phyloP scores from a whole-genome alignment of 225 moss, liverwort and hornwort species.

The Ulota crispa region DNA sequence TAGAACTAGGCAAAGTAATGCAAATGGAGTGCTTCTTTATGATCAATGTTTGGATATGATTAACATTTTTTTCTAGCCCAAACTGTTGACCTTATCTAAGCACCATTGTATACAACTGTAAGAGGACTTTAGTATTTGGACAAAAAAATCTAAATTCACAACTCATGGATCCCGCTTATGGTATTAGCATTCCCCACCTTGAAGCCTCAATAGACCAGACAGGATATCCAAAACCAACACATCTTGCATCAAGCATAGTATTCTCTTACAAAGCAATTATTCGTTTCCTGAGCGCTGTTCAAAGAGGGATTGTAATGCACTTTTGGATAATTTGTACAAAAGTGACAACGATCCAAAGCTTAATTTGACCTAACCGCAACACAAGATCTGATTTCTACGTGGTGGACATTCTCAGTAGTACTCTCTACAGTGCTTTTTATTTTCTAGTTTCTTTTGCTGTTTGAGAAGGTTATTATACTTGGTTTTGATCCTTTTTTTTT shows the following conservation, averaged over 20 bases:
- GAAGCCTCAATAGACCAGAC: background rate
- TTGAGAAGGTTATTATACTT: background rate
- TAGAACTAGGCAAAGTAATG: no score
- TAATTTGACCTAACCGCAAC: background rate
- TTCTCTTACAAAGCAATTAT: accelerated
- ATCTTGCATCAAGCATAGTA: background rate
- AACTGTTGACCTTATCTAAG: no score
- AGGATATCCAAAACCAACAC: background rate
- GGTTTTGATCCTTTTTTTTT: background rate
- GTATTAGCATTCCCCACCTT: background rate
- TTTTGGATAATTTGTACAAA: no score
- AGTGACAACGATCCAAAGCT: background rate
- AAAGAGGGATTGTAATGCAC: background rate
- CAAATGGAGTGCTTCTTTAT: no score
- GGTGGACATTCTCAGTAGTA: background rate
- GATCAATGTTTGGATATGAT: no score
- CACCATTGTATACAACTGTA: no score
- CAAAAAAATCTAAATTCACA: no score
- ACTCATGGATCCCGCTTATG: no score
- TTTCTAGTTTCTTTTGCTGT: background rate
- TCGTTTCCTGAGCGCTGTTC: no score
- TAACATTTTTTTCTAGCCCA: no score
- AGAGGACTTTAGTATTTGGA: no score
- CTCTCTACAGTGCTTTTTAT: background rate
- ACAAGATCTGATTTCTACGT: background rate